Base-by-base conservation (phyloP, 1,284 basidiomycete species). In the Anthracocystis setariae region DNA sequence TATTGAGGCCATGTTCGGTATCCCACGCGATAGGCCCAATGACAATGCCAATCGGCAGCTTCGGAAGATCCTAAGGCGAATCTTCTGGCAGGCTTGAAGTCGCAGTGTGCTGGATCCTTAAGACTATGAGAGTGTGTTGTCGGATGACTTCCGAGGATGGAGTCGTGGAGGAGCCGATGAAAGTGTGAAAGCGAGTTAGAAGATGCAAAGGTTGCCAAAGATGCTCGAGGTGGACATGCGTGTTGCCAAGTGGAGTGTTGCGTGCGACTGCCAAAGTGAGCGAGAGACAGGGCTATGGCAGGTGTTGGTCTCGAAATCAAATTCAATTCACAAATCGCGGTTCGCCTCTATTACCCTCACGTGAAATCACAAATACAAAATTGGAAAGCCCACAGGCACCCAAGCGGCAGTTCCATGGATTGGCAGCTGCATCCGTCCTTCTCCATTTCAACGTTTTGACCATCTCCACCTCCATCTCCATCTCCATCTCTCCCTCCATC, bases 251-350 rank as follows among this genome's bases (percentile, higher is more conserved):
- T 29, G 29, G 29, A 29, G 29, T 29, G 29, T 29, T 29, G 27
- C 25, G 18, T 18, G n/a, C 12, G 10, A 17, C 20, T 40, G 29
- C 32, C 23, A 35, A 35, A 43, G 40, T 44, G 29, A 43, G 40
- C 33, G 38, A 32, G 48, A 10, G 18, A 18, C 24, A 25, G 10
- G 15, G 20, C 32, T n/a, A 46, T 29, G 15, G 32, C 12, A 24
- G n/a, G 53, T 56, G 53, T 56, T 56, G 53, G 46, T 56, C 53
- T 56, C 53, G 24, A 24, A 29, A n/a, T 2, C 32, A 32, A 42
- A 42, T 23, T 42, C 39, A 42, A 23, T 47, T 53, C 43, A 35
- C 10, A n/a, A 53, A 25, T 46, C 42, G 43, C 50, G 50, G 42
- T 17, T 9, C 8, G 15, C 15, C 20, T 45, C n/a, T 24, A 21